phyloP scores from a whole-genome alignment of 352 stramenopile species.

The Phytopythium cucurbitacearum region DNA sequence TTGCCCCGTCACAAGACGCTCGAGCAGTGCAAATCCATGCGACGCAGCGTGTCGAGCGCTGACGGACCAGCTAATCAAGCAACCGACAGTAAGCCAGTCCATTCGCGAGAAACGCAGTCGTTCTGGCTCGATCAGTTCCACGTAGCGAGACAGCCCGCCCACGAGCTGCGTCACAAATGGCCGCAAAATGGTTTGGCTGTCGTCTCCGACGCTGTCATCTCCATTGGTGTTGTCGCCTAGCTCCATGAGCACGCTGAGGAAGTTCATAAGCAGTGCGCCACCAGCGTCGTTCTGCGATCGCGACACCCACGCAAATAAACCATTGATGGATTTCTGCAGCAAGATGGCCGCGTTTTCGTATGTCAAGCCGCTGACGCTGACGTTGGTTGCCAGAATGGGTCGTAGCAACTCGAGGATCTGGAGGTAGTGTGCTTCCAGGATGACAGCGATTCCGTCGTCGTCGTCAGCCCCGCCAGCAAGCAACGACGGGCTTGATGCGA shows the following conservation, averaged over 20 bases:
- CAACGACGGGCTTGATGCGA: slow-evolving; percentile 28
- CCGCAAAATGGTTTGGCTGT: slow-evolving; percentile 39
- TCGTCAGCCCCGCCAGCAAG: slow-evolving; percentile 26
- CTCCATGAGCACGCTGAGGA: slow-evolving; percentile 52
- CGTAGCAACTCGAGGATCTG: slow-evolving; percentile 37
- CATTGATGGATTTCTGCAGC: slow-evolving; percentile 59
- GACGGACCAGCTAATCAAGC: slow-evolving; percentile 57
- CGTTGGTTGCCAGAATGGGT: slow-evolving; percentile 36
- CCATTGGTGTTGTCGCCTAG: background rate
- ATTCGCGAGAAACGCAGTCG: slow-evolving; percentile 33
- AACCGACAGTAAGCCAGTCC: slow-evolving; percentile 61
- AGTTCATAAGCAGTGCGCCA: slow-evolving; percentile 30
- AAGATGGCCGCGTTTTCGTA: slow-evolving; percentile 65
- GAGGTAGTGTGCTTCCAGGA: slow-evolving; percentile 49
- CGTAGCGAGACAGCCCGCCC: slow-evolving; percentile 38
- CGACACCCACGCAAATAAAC: slow-evolving; percentile 42
- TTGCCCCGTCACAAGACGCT: slow-evolving; percentile 47
- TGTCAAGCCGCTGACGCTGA: slow-evolving; percentile 29
- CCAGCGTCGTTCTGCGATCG: slow-evolving; percentile 29
- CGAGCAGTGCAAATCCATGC: slow-evolving; percentile 58
- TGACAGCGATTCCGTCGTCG: slow-evolving; percentile 37
- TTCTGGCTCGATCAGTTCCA: slow-evolving; percentile 20
- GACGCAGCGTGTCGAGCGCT: slow-evolving; percentile 32
- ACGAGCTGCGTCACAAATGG: slow-evolving; percentile 66
- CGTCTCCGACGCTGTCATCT: slow-evolving; percentile 33